Evolutionary conservation across 2,329 filamentous ascomycete species (phyloP).

Genomic region (Diaporthe aspalathi): DNA sequence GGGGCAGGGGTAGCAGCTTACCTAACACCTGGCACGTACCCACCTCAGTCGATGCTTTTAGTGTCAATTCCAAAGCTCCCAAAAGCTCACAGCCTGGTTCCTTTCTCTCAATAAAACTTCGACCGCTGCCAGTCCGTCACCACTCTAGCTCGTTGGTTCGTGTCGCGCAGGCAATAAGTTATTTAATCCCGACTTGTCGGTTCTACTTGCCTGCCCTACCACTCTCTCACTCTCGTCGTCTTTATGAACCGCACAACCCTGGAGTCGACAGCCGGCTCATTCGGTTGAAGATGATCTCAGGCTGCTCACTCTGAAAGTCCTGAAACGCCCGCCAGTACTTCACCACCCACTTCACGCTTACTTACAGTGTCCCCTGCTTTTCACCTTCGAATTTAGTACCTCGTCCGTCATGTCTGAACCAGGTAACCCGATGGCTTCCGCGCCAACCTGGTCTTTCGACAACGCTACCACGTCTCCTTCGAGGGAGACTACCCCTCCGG

Average conservation of each 20-base stretch:
- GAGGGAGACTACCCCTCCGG: slow-evolving; percentile 7
- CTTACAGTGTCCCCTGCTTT: not conserved
- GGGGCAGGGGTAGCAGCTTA: slow-evolving; percentile 6
- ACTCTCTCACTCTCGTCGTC: not conserved
- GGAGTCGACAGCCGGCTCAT: slow-evolving; percentile 25
- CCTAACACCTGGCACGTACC: slow-evolving; percentile 10
- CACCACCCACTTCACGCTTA: not conserved
- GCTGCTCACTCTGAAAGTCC: not conserved
- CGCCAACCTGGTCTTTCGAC: slow-evolving; percentile 34
- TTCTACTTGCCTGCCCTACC: not conserved
- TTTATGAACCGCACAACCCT: slow-evolving; percentile 18
- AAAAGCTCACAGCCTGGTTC: slow-evolving; percentile 8
- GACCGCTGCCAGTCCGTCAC: not conserved
- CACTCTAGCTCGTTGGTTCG: not conserved
- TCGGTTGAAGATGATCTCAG: slow-evolving; percentile 26
- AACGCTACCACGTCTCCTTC: not conserved
- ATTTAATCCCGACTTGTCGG: not conserved
- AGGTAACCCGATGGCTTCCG: slow-evolving; percentile 5
- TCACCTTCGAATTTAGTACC: not conserved
- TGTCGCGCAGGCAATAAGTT: not conserved
- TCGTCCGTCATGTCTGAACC: slow-evolving; percentile 11
- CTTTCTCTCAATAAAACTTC: slow-evolving; percentile 17
- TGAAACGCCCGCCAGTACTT: not conserved
- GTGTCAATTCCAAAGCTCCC: slow-evolving; percentile 9
- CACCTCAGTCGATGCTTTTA: not conserved